Conservation (phyloP, 176 grass and related monocot species). For the Juncus effusus region DNA sequence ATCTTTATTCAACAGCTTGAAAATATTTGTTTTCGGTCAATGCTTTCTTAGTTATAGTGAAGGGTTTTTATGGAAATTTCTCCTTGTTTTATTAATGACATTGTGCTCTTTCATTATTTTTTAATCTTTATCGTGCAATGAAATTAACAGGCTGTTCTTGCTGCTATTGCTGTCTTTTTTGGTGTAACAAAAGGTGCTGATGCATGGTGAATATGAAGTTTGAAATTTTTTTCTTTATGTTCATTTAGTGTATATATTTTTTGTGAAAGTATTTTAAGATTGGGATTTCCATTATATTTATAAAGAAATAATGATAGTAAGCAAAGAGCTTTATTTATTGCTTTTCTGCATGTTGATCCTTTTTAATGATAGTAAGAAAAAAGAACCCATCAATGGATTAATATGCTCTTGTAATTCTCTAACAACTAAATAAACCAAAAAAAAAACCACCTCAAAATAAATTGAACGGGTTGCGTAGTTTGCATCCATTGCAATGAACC, state of each 20-base stretch:
- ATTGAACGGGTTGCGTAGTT: too few species aligned
- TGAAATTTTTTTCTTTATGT: not conserved
- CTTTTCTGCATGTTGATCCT: not conserved
- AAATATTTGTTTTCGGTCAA: not conserved
- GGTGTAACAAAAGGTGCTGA: conserved; percentile 56
- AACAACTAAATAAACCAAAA: too few species aligned
- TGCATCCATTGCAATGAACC: too few species aligned
- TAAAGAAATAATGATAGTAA: not conserved
- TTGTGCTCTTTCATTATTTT: not conserved
- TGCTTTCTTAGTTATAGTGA: too few species aligned
- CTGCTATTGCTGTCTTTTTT: conserved; percentile 57
- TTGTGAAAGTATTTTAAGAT: not conserved
- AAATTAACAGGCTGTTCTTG: conserved; percentile 51
- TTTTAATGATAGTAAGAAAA: too few species aligned
- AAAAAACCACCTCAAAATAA: too few species aligned
- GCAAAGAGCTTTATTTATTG: conserved; percentile 12
- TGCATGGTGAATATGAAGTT: conserved; percentile 41
- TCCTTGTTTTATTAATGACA: too few species aligned
- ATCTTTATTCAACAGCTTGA: conserved; percentile 2
- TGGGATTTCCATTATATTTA: not conserved
- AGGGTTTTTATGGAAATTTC: too few species aligned
- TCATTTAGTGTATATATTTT: conserved; percentile 29
- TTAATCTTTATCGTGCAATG: conserved; percentile 1
- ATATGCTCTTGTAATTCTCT: too few species aligned
- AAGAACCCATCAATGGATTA: too few species aligned